phyloP scores from a whole-genome alignment of 2,329 filamentous ascomycete genomes.

The Clonostachys solani region DNA sequence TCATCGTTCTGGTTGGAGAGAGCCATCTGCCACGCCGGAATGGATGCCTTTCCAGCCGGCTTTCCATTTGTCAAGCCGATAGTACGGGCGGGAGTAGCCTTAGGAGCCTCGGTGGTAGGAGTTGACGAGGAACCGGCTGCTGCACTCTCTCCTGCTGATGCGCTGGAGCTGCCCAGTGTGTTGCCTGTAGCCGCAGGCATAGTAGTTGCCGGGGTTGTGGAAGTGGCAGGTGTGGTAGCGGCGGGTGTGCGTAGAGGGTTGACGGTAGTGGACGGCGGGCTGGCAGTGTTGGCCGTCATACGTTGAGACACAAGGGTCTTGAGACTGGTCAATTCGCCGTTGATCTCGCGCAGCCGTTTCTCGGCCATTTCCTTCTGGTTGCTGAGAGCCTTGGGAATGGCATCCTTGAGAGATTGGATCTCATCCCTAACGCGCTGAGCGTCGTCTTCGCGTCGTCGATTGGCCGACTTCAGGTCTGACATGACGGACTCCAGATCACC shows the following conservation, averaged over 20 bases:
- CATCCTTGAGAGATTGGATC: conserved; percentile 73
- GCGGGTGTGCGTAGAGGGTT: conserved; percentile 15
- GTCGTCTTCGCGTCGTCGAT: conserved; percentile 81
- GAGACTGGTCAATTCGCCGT: conserved; percentile 82
- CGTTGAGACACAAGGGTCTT: conserved; percentile 77
- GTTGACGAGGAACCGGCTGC: conserved; percentile 4
- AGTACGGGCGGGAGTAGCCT: conserved; percentile 13
- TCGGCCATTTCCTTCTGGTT: conserved; percentile 84
- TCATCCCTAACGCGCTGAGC: conserved; percentile 83
- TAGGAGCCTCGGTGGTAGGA: not conserved
- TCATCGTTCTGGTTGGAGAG: conserved; percentile 48
- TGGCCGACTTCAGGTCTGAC: conserved; percentile 74
- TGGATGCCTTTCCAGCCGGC: conserved; percentile 57
- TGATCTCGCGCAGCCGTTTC: conserved; percentile 76
- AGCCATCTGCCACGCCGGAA: conserved; percentile 77
- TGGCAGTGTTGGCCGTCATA: conserved; percentile 35
- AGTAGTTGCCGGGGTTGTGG: not conserved
- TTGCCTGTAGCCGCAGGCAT: not conserved
- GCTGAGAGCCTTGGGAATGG: conserved; percentile 84
- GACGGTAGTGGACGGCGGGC: conserved; percentile 14
- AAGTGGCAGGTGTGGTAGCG: conserved; percentile 28
- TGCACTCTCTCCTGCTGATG: conserved; percentile 4
- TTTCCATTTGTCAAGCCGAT: conserved; percentile 19
- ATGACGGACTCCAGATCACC: conserved; percentile 82
- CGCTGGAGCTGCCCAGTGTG: not conserved